phyloP scores from a whole-genome alignment of 306 rosid species.

The Dryas alaskensis region DNA sequence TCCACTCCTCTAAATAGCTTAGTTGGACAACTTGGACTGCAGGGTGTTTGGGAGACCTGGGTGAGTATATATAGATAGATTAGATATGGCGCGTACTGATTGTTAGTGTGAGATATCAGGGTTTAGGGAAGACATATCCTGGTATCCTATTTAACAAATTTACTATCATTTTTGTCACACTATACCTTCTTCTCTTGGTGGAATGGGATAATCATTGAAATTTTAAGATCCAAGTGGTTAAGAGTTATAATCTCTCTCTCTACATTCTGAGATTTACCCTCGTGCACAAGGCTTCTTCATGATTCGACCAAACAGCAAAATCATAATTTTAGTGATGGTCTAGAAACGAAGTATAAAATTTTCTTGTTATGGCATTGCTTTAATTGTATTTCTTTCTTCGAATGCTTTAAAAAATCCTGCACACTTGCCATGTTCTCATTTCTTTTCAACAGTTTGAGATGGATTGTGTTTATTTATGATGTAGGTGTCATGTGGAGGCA shows the following conservation, averaged over 20 bases:
- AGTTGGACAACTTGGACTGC: background rate
- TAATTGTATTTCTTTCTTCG: background rate
- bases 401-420: constrained; percentile 1
- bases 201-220: too few relatives aligned
- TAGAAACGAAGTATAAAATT: too few relatives aligned
- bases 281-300: background rate
- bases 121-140: too few relatives aligned
- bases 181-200: background rate
- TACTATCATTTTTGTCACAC: background rate
- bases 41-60: background rate
- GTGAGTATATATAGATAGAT: background rate
- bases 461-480: constrained; percentile 13
- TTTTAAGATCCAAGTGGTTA: too few relatives aligned
- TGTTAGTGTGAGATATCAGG: too few relatives aligned
- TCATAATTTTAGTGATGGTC: too few relatives aligned
- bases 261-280: background rate
- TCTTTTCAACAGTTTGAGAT: background rate
- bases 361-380: background rate
- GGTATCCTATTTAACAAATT: background rate
- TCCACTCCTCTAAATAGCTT: background rate
- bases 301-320: background rate
- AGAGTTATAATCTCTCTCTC: background rate
- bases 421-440: background rate
- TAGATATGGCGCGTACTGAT: background rate
- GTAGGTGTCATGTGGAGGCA: constrained; percentile 96